Base-by-base conservation (phyloP, 768 basidiomycete genomes). In the Bullera alba region DNA sequence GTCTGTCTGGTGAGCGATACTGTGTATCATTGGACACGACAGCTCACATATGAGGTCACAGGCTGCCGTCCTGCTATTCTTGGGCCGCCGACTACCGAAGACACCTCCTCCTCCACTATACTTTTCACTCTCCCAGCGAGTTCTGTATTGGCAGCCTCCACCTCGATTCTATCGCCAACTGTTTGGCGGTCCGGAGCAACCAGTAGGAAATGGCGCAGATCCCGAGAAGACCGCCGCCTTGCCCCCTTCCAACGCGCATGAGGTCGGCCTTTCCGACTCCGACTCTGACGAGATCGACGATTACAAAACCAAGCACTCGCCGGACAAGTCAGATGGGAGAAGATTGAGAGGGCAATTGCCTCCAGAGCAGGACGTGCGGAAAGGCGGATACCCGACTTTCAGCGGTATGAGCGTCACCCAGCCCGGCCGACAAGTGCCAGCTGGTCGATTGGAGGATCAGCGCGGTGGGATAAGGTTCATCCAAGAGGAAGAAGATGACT, bases 331-430 rank as follows among this genome's bases (percentile, higher is more conserved):
- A 5, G 32, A 37, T 17, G 53, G 35, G 22, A 47, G 2, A 22
- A 28, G 16, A 14, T 16, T 41, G 25, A 43, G n/a, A 21, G 15
- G 17, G 17, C n/a, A 23, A 28, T 21, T 5, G 38, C 23, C 19
- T 19, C 41, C 50, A 1, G 47, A 56, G 16, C 42, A 48, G 17
- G 58, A 66, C 32, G 56, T 66, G 1, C 36, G 45, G n/a, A 41
- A 58, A 46, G 64, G 64, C 17, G 64, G 64, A 27, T 66, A 66
- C 48, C 64, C 64, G 10, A 66, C 64, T 21, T 66, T 66, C 32
- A 51, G 58, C 23, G 61, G 61, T 16, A 42, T 52, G 5, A 51
- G 55, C 2, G 26, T 65, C 14, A 54, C 48, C 12, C 52, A 61
- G 26, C 59, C 57, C 5, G 54, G 51, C 10, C 29, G 56, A 22